Percentiles rank a stretch among this genome's conserved stretches.
phyloP scores from a whole-genome alignment of 2,329 filamentous ascomycete species.

The Colletotrichum acutatum region DNA sequence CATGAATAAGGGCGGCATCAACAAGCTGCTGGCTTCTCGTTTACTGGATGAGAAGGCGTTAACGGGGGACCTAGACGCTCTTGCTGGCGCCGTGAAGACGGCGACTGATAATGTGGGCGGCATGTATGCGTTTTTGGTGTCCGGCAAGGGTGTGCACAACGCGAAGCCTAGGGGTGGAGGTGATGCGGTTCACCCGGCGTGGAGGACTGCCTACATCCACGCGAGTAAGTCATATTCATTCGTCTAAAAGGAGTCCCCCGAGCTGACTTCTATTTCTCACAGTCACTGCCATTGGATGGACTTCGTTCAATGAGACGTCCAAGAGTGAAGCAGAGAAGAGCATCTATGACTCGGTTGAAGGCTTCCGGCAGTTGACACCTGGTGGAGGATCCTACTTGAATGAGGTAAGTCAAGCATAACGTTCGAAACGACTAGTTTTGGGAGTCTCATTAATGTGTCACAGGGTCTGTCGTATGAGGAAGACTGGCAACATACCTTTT shows the following conservation, averaged over 20 bases:
- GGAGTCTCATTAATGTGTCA: not conserved
- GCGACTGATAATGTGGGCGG: conserved; percentile 43
- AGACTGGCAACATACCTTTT: conserved; percentile 34
- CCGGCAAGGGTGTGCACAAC: conserved; percentile 56
- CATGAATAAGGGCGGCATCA: conserved; percentile 46
- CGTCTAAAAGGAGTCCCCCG: accelerated
- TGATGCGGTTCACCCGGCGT: conserved; percentile 61
- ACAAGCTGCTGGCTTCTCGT: conserved; percentile 54
- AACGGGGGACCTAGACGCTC: conserved; percentile 44
- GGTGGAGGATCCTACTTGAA: conserved; percentile 32
- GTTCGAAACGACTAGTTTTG: too few species aligned
- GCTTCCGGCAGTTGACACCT: conserved; percentile 42
- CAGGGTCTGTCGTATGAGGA: conserved; percentile 29
- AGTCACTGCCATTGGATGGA: conserved; percentile 44
- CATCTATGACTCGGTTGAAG: conserved; percentile 44
- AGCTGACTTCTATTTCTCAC: conserved; percentile 14
- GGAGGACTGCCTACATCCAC: conserved; percentile 53
- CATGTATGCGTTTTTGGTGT: conserved; percentile 52
- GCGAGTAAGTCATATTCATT: conserved; percentile 45
- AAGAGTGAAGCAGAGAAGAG: conserved; percentile 40
- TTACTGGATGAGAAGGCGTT: conserved; percentile 53
- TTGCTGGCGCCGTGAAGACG: conserved; percentile 50
- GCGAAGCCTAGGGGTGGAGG: conserved; percentile 56
- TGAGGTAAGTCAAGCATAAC: conserved; percentile 32
- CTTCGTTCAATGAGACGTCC: conserved; percentile 46